phyloP scores from a whole-genome alignment of 208 protist genomes.

The Trypanosoma lewisi region DNA sequence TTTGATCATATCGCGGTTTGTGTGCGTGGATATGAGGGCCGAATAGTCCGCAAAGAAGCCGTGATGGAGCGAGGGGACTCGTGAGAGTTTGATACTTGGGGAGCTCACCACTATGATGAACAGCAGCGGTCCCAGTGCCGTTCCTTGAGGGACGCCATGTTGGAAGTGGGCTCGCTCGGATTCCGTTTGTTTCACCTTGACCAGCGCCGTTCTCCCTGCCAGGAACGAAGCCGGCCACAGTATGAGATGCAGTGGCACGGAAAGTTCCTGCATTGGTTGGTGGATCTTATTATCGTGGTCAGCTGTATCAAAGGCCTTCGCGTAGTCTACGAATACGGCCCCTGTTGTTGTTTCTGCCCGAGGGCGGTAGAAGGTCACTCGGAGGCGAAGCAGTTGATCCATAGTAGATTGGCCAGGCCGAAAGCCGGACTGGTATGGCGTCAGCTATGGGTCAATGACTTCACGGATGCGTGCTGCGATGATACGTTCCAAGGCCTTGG shows the following conservation, averaged over 20 bases:
- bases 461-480: conserved; percentile 18
- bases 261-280: not conserved
- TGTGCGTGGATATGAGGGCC: not conserved
- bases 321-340: conserved; percentile 7
- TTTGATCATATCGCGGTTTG: conserved; percentile 8
- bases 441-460: too few relatives aligned
- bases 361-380: too few relatives aligned
- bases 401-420: too few relatives aligned
- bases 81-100: conserved; percentile 1
- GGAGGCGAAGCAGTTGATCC: too few relatives aligned
- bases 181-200: not conserved
- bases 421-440: too few relatives aligned
- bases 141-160: conserved; percentile 26
- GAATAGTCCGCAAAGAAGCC: conserved; percentile 28
- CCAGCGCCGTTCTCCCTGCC: not conserved
- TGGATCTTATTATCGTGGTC: conserved; percentile 3
- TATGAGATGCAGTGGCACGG: not conserved
- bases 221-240: conserved; percentile 5
- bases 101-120: conserved; percentile 30
- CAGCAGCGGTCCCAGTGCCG: conserved; percentile 23
- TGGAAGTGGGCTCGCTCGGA: conserved; percentile 4
- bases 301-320: conserved; percentile 17
- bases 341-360: not conserved
- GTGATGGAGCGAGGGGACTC: conserved; percentile 12
- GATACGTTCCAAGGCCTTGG: conserved; percentile 27